These are phyloP conservation scores for Hansenula anomala DNA, from an alignment of 1,139 yeast genomes.

Conservation along the genomic window DNA sequence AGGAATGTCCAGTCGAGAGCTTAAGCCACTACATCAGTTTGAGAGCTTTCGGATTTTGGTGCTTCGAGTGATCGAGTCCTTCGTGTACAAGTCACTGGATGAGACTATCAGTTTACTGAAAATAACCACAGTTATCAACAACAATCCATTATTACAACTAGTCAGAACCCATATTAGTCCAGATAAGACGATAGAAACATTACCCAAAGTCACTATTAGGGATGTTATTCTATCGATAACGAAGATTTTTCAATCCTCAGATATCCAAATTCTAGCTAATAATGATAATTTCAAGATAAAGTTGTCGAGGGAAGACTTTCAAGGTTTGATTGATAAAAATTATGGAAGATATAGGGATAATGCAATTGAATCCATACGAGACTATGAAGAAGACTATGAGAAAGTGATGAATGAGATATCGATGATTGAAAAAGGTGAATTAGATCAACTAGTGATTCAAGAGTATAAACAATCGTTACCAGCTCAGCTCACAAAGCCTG, in stretches of 20 bases:
- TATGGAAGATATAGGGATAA: constrained; percentile 10
- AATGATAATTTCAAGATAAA: constrained; percentile 19
- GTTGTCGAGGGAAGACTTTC: constrained; percentile 14
- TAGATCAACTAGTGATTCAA: constrained; percentile 25
- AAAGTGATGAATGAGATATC: constrained; percentile 27
- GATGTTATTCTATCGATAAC: constrained; percentile 22
- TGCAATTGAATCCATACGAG: constrained; percentile 17
- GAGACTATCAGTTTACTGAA: constrained; percentile 17
- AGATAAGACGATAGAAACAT: constrained; percentile 1
- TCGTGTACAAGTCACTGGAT: constrained; percentile 18
- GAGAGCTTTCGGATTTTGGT: constrained; percentile 18
- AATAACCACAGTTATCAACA: constrained; percentile 18
- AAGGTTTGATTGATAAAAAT: constrained; percentile 11
- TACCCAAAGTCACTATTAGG: constrained; percentile 10
- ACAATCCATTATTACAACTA: constrained; percentile 12
- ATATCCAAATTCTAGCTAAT: constrained; percentile 19
- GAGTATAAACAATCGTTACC: constrained; percentile 5
- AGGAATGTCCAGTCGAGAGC: neutral
- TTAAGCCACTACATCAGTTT: constrained; percentile 4
- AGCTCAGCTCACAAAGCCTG: neutral
- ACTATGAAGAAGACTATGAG: constrained; percentile 28
- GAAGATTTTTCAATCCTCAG: constrained; percentile 15
- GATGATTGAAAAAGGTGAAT: constrained; percentile 29
- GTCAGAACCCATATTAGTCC: constrained; percentile 11
- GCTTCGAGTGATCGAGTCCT: constrained; percentile 20